phyloP scores from a whole-genome alignment of 2,329 filamentous ascomycete genomes.

The Claviceps arundinis region DNA sequence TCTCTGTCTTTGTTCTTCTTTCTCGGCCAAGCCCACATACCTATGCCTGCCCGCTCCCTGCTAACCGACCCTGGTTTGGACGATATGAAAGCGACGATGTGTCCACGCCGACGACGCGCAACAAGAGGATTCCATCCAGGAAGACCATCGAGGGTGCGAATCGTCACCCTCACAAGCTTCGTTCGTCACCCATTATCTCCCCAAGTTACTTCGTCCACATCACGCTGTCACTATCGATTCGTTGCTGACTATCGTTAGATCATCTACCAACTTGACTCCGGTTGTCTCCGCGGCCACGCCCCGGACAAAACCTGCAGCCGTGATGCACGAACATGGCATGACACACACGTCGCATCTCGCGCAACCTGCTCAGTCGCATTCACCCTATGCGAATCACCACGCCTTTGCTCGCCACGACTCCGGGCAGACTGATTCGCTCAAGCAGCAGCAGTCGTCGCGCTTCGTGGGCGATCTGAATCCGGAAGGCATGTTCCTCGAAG shows the following conservation, averaged over 20 bases:
- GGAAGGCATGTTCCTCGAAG: slow-evolving; percentile 45
- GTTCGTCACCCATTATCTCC: slow-evolving; percentile 10
- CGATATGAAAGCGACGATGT: slow-evolving; percentile 26
- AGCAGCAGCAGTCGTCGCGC: slow-evolving; percentile 22
- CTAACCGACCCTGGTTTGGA: slow-evolving; percentile 3
- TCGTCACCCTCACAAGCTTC: slow-evolving; percentile 17
- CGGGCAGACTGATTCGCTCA: not conserved
- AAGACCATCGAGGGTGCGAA: slow-evolving; percentile 14
- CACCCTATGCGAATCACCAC: not conserved
- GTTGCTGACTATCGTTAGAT: not conserved
- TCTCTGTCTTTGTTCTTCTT: not conserved
- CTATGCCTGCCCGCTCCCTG: not conserved
- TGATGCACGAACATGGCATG: slow-evolving; percentile 1
- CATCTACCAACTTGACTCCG: not conserved
- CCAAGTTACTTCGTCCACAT: not conserved
- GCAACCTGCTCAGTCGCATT: not conserved
- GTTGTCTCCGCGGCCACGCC: not conserved
- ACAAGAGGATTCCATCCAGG: slow-evolving; percentile 15
- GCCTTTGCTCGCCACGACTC: not conserved
- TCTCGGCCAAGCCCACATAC: not conserved
- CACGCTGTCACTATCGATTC: not conserved
- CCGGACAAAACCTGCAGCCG: not conserved
- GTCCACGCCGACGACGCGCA: slow-evolving; percentile 25
- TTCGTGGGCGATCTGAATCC: slow-evolving; percentile 48
- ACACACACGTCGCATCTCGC: not conserved